Evolutionary conservation across 768 basidiomycete genomes (phyloP), one percentile per base, ranked within the genome.

Genomic region (Phlebiopsis flavidoalba): DNA sequence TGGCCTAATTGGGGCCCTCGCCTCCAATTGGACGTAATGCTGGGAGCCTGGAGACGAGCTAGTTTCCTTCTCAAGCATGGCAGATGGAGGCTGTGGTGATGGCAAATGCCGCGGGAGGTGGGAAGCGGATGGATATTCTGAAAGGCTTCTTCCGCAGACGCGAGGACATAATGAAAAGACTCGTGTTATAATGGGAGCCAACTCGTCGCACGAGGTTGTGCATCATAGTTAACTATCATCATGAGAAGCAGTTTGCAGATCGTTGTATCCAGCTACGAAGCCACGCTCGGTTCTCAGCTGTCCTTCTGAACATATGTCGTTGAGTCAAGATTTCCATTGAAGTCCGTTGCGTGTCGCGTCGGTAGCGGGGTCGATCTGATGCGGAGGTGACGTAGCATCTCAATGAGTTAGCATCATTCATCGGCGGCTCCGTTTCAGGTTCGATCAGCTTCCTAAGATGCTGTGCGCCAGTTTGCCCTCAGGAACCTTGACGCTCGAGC

Each of bases 21-120:
- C 91, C n/a, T n/a, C 93, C 10, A 84, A 95, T 71, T 95, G 90
- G 87, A 76, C 77, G 0, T n/a, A n/a, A 57, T 48, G 0, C 54
- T 70, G 4, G 57, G n/a, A 61, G 1, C 51, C 31, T 17, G 66
- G 14, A 21, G 26, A 8, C 15, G 31, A n/a, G 45, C 17, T 31
- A n/a, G n/a, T 36, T n/a, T n/a, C n/a, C n/a, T 48, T 19, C 21
- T 46, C 37, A 63, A 15, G 40, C 46, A 10, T 59, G 63, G 53
- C 7, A 8, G 5, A n/a, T n/a, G n/a, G 37, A 26, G 46, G 15
- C 40, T 12, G 40, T 17, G 40, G 40, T 17, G 17, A 17, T 17
- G 40, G 17, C 12, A 8, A 43, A 40, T 26, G 15, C 31, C n/a
- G n/a, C n/a, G n/a, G 21, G 53, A 33, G 35, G n/a, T n/a, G n/a